Percentiles rank a stretch among this genome's conserved stretches.
Evolutionary conservation across 495 filamentous ascomycete genomes (phyloP).

Genomic region (Staphylotrichum tortipilum): DNA sequence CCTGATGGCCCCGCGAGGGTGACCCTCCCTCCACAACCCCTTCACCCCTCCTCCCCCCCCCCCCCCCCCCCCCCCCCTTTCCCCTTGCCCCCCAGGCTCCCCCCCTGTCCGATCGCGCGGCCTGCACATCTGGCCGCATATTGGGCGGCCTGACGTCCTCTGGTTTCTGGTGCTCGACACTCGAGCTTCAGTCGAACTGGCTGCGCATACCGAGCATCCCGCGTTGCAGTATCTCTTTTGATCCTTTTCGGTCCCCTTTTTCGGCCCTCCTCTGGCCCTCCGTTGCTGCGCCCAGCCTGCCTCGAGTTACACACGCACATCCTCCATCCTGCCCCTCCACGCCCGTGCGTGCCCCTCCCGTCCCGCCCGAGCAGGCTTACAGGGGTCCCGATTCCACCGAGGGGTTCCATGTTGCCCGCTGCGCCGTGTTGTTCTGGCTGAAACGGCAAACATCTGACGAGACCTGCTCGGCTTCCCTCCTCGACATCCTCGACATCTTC

Average conservation of each 20-base stretch:
- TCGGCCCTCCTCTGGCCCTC: neutral
- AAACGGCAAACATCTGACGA: too few species aligned
- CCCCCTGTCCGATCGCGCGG: constrained; percentile 13
- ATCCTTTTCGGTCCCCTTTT: neutral
- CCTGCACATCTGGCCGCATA: constrained; percentile 33
- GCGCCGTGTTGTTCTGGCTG: neutral
- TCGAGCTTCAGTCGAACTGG: constrained; percentile 1
- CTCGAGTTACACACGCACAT: neutral
- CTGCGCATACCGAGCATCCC: neutral
- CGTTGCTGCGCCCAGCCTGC: neutral
- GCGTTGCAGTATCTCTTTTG: neutral
- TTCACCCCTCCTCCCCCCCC: neutral
- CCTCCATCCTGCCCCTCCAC: neutral
- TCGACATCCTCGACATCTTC: neutral
- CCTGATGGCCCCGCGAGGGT: too few species aligned
- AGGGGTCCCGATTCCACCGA: neutral
- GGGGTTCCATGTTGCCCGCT: neutral
- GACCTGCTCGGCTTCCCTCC: neutral
- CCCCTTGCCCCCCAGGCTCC: neutral
- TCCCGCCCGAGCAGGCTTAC: too few species aligned
- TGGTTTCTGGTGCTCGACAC: neutral
- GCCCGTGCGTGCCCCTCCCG: neutral
- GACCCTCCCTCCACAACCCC: too few species aligned
- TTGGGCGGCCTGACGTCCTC: constrained; percentile 21
- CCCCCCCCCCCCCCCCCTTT: too few species aligned